These are phyloP conservation scores for Scleroderma bovista DNA, from an alignment of 768 basidiomycete species.

Conservation along the genomic window DNA sequence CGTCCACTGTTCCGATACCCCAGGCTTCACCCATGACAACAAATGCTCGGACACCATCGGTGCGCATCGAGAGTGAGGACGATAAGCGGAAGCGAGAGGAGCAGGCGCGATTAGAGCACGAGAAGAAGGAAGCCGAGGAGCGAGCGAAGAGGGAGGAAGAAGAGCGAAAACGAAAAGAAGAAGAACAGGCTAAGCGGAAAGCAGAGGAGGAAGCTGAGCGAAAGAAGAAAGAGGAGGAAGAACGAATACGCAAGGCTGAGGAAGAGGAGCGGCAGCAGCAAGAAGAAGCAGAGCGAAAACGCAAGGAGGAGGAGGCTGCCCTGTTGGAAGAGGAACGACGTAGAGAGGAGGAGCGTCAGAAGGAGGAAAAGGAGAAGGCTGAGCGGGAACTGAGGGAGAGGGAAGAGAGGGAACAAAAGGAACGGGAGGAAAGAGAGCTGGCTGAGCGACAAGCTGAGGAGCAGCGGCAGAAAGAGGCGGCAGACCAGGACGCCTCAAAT, in stretches of 20 bases:
- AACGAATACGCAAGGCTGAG: slow-evolving; percentile 32
- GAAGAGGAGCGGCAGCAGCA: slow-evolving; percentile 30
- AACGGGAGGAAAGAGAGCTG: slow-evolving; percentile 30
- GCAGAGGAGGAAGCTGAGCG: slow-evolving; percentile 39
- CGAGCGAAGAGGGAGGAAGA: slow-evolving; percentile 32
- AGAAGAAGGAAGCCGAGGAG: slow-evolving; percentile 35
- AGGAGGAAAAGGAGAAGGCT: slow-evolving; percentile 38
- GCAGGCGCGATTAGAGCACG: slow-evolving; percentile 36
- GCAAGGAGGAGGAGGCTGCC: slow-evolving; percentile 14
- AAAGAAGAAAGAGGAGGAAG: slow-evolving; percentile 37
- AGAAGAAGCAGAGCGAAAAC: slow-evolving; percentile 33
- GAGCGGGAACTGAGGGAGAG: slow-evolving; percentile 31
- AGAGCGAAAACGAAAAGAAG: slow-evolving; percentile 34
- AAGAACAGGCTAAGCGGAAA: slow-evolving; percentile 35
- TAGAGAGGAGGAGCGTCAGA: slow-evolving; percentile 26
- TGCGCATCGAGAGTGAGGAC: slow-evolving; percentile 64
- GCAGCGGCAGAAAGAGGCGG: slow-evolving; percentile 13
- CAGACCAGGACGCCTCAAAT: slow-evolving; percentile 24
- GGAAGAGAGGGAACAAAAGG: slow-evolving; percentile 24
- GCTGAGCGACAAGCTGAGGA: slow-evolving; percentile 23
- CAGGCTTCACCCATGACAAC: slow-evolving; percentile 29
- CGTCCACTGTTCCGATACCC: slow-evolving; percentile 35
- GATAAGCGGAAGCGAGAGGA: slow-evolving; percentile 46
- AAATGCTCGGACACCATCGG: slow-evolving; percentile 26
- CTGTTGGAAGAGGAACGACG: slow-evolving; percentile 27